Conservation (phyloP, 2,329 filamentous ascomycete species). For the Pyrenophora teres region DNA sequence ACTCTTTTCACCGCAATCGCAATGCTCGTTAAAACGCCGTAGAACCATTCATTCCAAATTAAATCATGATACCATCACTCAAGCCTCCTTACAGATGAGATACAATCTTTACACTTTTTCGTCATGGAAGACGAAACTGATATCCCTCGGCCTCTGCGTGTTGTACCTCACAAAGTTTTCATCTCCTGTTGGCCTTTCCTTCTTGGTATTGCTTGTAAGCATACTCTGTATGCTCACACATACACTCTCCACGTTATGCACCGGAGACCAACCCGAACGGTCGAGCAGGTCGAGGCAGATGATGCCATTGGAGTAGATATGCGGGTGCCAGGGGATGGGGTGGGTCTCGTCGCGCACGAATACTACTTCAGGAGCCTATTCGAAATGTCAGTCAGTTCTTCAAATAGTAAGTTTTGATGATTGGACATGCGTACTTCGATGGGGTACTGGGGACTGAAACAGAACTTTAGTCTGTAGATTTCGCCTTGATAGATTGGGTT, state of each 20-base stretch:
- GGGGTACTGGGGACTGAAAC: slow-evolving; percentile 81
- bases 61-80: no score
- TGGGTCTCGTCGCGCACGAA: slow-evolving; percentile 69
- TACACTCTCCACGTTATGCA: slow-evolving; percentile 95
- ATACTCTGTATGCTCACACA: slow-evolving; percentile 98
- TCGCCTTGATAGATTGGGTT: slow-evolving; percentile 87
- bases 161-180: slow-evolving; percentile 86
- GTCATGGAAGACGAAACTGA: slow-evolving; percentile 93
- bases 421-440: slow-evolving; percentile 62
- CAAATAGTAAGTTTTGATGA: no score
- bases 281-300: slow-evolving; percentile 96
- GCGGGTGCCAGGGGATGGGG: slow-evolving; percentile 88
- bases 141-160: slow-evolving; percentile 78
- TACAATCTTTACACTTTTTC: slow-evolving; percentile 58
- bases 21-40: no score
- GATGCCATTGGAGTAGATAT: slow-evolving; percentile 98
- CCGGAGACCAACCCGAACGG: slow-evolving; percentile 87
- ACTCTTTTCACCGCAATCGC: no score
- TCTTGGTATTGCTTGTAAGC: slow-evolving; percentile 91
- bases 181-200: slow-evolving; percentile 88
- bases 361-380: slow-evolving; percentile 87
- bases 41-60: no score
- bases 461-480: slow-evolving; percentile 83
- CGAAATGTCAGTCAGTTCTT: background rate
- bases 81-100: background rate